phyloP scores from a whole-genome alignment of 441 rosid genomes.

The Erodium moschatum region DNA sequence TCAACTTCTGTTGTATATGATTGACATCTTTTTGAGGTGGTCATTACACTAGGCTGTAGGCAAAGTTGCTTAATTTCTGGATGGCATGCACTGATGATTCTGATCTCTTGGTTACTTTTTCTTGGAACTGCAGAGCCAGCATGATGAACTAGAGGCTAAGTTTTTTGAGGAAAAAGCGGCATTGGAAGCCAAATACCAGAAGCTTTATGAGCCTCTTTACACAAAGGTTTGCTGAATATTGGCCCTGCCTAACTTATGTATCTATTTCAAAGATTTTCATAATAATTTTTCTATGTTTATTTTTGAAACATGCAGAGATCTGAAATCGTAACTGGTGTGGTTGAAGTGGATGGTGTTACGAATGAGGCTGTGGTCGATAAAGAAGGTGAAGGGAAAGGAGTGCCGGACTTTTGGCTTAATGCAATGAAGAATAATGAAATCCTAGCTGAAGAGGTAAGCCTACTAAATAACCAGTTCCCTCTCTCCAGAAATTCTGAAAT shows the following conservation, averaged over 20 bases:
- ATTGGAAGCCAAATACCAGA: slow-evolving; percentile 76
- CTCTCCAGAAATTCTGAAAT: not conserved
- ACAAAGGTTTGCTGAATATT: slow-evolving; percentile 39
- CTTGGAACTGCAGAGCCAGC: slow-evolving; percentile 43
- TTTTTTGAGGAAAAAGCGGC: slow-evolving; percentile 89
- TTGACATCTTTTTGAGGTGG: no score
- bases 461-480: not conserved
- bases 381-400: slow-evolving; percentile 30
- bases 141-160: slow-evolving; percentile 77
- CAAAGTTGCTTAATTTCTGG: no score
- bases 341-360: slow-evolving; percentile 46
- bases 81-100: no score
- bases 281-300: not conserved
- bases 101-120: not conserved
- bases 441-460: not conserved
- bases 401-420: slow-evolving; percentile 6
- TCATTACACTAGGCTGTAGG: no score
- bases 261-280: not conserved
- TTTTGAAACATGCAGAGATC: slow-evolving; percentile 38
- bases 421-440: slow-evolving; percentile 4
- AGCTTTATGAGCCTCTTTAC: slow-evolving; percentile 66
- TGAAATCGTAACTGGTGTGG: slow-evolving; percentile 67
- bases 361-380: slow-evolving; percentile 36
- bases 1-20: not conserved
- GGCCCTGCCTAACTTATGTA: not conserved